phyloP scores from a whole-genome alignment of 179 eudicot species.

The Corrigiola litoralis region DNA sequence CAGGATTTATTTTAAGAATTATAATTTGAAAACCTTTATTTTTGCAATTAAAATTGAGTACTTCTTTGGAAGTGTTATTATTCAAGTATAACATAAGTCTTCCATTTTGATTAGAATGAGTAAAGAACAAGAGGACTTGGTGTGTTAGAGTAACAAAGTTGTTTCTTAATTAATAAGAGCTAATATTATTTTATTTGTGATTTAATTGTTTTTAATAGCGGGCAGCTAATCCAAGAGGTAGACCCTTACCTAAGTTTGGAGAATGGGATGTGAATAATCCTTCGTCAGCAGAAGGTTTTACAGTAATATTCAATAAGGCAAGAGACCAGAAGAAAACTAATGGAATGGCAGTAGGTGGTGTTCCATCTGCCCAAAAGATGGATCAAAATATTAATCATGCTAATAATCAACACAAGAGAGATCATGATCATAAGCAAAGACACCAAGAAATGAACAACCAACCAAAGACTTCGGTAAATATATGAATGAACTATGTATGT shows the following conservation, averaged over 20 bases:
- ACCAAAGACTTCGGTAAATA: constrained; percentile 1
- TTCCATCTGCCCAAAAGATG: constrained; percentile 3
- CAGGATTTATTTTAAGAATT: too few relatives aligned
- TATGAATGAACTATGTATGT: not conserved
- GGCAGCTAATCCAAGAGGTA: constrained; percentile 28
- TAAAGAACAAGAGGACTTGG: too few relatives aligned
- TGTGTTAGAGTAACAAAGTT: too few relatives aligned
- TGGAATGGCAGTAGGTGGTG: constrained; percentile 22
- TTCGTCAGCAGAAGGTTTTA: constrained; percentile 30
- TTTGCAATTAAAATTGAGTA: too few relatives aligned
- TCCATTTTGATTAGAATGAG: too few relatives aligned
- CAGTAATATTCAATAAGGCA: constrained; percentile 35
- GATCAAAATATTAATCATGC: constrained; percentile 9
- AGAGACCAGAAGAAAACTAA: constrained; percentile 38
- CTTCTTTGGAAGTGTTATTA: too few relatives aligned
- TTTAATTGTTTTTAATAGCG: not conserved
- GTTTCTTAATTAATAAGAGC: not conserved
- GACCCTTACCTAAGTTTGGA: constrained; percentile 36
- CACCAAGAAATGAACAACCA: not conserved
- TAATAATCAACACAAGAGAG: not conserved
- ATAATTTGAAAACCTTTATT: too few relatives aligned
- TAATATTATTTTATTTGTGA: not conserved
- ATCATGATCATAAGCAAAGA: not conserved
- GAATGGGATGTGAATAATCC: constrained; percentile 38
- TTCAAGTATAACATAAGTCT: too few relatives aligned